Evolutionary conservation across 768 basidiomycete species (phyloP).

Genomic region (Russula olivacea): DNA sequence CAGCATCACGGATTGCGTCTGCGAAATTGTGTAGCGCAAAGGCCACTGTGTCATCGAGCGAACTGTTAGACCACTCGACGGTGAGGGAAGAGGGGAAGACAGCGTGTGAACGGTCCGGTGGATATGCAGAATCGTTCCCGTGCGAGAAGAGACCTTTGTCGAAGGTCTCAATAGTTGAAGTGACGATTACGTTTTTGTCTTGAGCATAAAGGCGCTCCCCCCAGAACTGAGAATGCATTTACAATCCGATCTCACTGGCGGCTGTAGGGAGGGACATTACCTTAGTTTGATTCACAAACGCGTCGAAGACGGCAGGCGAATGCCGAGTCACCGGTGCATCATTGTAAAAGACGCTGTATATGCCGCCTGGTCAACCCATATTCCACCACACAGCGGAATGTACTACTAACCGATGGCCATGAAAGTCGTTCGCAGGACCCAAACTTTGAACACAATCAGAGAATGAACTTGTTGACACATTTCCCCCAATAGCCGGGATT

Average conservation of each 20-base stretch:
- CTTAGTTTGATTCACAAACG: neutral
- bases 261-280: neutral
- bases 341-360: neutral
- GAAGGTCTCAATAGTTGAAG: neutral
- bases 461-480: slow-evolving; percentile 11
- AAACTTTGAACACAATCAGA: neutral
- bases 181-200: neutral
- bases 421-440: neutral
- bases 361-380: neutral
- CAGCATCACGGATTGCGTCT: neutral
- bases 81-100: slow-evolving; percentile 1
- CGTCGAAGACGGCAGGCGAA: neutral
- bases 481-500: neutral
- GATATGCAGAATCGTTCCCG: slow-evolving; percentile 15
- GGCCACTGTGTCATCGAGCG: slow-evolving; percentile 39
- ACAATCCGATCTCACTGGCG: neutral
- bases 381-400: neutral
- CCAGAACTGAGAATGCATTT: neutral
- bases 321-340: neutral
- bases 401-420: neutral
- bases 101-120: slow-evolving; percentile 11
- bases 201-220: neutral
- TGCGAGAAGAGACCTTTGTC: neutral
- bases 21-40: slow-evolving; percentile 31
- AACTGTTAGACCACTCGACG: slow-evolving; percentile 9